Base-by-base conservation (phyloP, 495 filamentous ascomycete species). In the Annulohypoxylon maeteangense region DNA sequence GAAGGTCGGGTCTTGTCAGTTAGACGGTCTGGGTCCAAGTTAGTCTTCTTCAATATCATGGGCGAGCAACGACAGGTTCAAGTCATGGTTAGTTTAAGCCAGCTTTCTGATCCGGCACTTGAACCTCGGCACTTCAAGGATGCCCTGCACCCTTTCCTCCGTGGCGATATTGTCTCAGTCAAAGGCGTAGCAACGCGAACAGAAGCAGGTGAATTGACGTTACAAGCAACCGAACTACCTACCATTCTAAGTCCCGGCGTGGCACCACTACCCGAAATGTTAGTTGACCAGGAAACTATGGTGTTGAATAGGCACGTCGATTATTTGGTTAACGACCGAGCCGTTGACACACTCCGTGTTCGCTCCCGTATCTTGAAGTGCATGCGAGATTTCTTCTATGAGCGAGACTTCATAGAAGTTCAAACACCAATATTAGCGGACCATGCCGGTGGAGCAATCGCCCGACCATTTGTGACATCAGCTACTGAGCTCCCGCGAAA, bases 361-460 rank as follows among this genome's bases (percentile, higher is more conserved):
- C 89, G 95, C 25, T 90, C 93, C 3, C 81, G 88, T 27, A 87
- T 99, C 50, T 87, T 92, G 48, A 89, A 90, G 51, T 86, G 89
- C 67, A 78, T 98, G 38, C 90, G 92, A 45, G 84, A 89, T 48
- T 93, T 91, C 78, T 85, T 99, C 55, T 75, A 90, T 40, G 84
- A 89, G 23, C 81, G 87, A 10, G 84, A 85, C 22, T 97, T 97
- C 70, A 82, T 93, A 65, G 92, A 98, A 78, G 92, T 98, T 31
- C 91, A 90, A 69, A 99, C 95, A 1, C 95, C 95, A 7, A 92
- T 98, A 45, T 83, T 99, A 22, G 89, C 90, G 1, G 86, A 87
- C 25, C 82, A 85, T 40, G 92, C 93, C 11, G 90, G 93, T 62
- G 95, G 95, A 29, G 95, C 95, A 18, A 84, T 88, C 48, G 95